Conservation (phyloP, 148 eudicot genomes). For the Persicaria maculosa region DNA sequence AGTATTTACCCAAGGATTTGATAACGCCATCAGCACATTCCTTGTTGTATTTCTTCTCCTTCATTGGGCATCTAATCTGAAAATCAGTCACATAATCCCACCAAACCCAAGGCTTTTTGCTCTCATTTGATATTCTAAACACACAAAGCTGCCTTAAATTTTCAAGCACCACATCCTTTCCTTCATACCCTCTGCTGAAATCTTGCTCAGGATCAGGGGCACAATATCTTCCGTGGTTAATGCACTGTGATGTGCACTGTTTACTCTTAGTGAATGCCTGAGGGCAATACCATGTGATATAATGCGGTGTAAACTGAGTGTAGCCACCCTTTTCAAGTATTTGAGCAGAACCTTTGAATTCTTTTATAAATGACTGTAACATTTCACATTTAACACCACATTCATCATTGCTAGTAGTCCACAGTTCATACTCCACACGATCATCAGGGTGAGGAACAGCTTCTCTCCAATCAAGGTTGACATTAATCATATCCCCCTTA, state of each 20-base stretch:
- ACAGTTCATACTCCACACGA: constrained; percentile 84
- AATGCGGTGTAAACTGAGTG: constrained; percentile 84
- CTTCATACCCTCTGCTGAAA: constrained; percentile 81
- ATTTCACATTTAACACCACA: constrained; percentile 90
- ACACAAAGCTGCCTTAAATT: constrained; percentile 91
- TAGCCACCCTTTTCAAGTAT: constrained; percentile 90
- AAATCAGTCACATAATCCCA: constrained; percentile 98
- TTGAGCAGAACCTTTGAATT: constrained; percentile 86
- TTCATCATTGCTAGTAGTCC: constrained; percentile 96
- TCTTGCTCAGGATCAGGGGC: constrained; percentile 98
- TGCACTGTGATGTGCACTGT: constrained; percentile 91
- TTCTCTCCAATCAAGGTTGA: constrained; percentile 97
- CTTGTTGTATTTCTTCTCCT: constrained; percentile 80
- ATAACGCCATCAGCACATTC: constrained; percentile 86
- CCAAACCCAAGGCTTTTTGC: constrained; percentile 79
- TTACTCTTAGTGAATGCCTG: constrained; percentile 80
- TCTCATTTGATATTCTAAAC: constrained; percentile 71
- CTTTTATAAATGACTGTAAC: constrained; percentile 80
- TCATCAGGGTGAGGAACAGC: constrained; percentile 97
- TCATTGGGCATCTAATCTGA: constrained; percentile 94
- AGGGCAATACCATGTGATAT: constrained; percentile 97
- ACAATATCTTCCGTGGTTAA: constrained; percentile 92
- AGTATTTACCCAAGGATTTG: constrained; percentile 57
- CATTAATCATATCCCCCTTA: constrained; percentile 72
- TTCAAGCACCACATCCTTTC: constrained; percentile 87